phyloP scores from a whole-genome alignment of 139 green algal genomes.

The Chlamydomonas schloesseri region DNA sequence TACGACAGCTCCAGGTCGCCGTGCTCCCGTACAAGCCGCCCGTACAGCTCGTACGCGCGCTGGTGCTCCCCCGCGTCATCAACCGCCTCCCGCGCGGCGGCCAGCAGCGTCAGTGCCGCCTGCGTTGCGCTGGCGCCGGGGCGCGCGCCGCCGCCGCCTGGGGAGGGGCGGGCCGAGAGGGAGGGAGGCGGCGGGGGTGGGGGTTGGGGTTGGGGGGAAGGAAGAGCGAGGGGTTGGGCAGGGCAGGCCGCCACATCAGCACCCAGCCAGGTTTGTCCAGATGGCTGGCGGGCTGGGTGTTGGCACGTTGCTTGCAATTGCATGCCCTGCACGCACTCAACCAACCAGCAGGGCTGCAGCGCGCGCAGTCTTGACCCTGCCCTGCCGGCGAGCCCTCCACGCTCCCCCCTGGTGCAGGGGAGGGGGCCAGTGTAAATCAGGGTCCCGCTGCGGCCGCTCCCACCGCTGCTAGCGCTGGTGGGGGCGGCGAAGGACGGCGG shows the following conservation, averaged over 20 bases:
- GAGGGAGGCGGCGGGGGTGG: not conserved
- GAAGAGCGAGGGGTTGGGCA: not conserved
- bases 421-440: too few species aligned
- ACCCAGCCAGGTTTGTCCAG: too few species aligned
- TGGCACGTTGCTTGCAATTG: too few species aligned
- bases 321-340: too few species aligned
- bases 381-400: too few species aligned
- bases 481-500: too few species aligned
- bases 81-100: constrained; percentile 9
- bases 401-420: too few species aligned
- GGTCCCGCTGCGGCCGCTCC: too few species aligned
- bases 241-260: not conserved
- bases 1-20: constrained; percentile 70
- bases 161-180: not conserved
- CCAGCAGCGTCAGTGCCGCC: constrained; percentile 24
- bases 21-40: constrained; percentile 50
- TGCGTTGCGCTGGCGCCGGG: not conserved
- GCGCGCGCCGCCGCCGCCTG: not conserved
- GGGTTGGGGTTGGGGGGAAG: not conserved
- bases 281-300: too few species aligned
- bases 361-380: too few species aligned
- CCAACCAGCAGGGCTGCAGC: too few species aligned
- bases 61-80: constrained; percentile 17
- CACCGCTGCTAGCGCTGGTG: too few species aligned
- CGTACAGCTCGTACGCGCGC: constrained; percentile 18